Percentiles rank a stretch among this genome's conserved stretches.
Evolutionary conservation across 192 early-diverging fungal genomes (phyloP).

Genomic region (Coemansia sp.): DNA sequence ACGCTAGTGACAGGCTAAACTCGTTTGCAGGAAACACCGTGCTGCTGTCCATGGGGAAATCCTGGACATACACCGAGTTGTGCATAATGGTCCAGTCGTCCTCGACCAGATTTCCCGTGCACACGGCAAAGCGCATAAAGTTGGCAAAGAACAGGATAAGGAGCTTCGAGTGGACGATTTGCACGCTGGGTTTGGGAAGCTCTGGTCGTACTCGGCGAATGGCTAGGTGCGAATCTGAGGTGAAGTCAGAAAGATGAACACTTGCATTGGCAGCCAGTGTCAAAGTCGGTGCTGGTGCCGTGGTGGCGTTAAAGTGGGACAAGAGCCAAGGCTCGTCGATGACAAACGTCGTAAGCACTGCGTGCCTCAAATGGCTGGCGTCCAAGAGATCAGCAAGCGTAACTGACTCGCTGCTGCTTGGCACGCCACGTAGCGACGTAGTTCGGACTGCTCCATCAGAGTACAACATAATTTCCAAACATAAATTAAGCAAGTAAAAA

Average conservation of each 20-base stretch:
- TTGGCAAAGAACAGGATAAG: slow-evolving; percentile 24
- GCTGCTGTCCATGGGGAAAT: slow-evolving; percentile 10
- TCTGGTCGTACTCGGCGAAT: slow-evolving; percentile 7
- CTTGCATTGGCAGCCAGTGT: slow-evolving; percentile 9
- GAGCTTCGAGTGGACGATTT: slow-evolving; percentile 40
- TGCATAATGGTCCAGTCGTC: slow-evolving; percentile 44
- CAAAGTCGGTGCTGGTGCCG: too few relatives aligned
- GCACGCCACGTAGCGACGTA: slow-evolving; percentile 6
- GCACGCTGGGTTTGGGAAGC: slow-evolving; percentile 8
- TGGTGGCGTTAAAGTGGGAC: slow-evolving; percentile 1
- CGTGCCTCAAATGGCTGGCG: neutral
- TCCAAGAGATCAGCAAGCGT: slow-evolving; percentile 14
- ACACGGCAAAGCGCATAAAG: slow-evolving; percentile 21
- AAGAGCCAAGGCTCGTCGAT: slow-evolving; percentile 28
- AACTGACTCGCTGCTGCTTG: neutral
- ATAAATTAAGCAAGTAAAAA: neutral
- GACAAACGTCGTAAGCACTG: slow-evolving; percentile 19
- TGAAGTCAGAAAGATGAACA: neutral
- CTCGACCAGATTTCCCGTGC: slow-evolving; percentile 19
- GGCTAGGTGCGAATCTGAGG: neutral
- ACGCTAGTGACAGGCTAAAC: slow-evolving; percentile 29
- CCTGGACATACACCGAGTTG: slow-evolving; percentile 33
- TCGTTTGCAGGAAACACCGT: slow-evolving; percentile 13
- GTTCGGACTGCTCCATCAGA: slow-evolving; percentile 18
- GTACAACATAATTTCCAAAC: neutral